A percentile compares a stretch with the other conserved stretches of the same genome.
Evolutionary conservation across 1,139 yeast species (phyloP).

Genomic region (Pichia kudriavzevii): DNA sequence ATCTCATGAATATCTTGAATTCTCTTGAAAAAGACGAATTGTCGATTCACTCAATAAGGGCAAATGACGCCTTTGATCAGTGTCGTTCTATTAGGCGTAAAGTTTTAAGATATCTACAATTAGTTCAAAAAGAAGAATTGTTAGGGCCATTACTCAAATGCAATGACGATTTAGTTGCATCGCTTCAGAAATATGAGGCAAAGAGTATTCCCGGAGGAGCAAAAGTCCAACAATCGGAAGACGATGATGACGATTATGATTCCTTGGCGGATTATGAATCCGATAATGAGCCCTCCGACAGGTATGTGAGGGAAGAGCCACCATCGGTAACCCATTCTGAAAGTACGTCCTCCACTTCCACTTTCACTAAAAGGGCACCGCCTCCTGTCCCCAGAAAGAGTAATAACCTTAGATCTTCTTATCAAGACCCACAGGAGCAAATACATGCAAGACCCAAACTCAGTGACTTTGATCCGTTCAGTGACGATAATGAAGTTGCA

Average conservation of each 20-base stretch:
- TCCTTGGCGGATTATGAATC: slow-evolving; percentile 29
- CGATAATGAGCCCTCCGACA: slow-evolving; percentile 21
- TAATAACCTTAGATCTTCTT: slow-evolving; percentile 5
- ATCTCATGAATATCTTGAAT: slow-evolving; percentile 58
- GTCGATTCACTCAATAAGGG: slow-evolving; percentile 56
- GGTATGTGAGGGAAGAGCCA: slow-evolving; percentile 5
- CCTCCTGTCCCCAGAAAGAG: slow-evolving; percentile 17
- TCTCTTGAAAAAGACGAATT: slow-evolving; percentile 43
- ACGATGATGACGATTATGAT: slow-evolving; percentile 30
- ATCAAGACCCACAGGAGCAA: neutral
- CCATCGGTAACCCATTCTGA: too few relatives aligned
- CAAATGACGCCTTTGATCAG: slow-evolving; percentile 56
- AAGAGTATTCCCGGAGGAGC: slow-evolving; percentile 37
- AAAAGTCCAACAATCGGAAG: slow-evolving; percentile 13
- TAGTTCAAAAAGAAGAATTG: slow-evolving; percentile 75
- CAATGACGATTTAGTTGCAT: slow-evolving; percentile 77
- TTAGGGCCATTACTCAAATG: slow-evolving; percentile 81
- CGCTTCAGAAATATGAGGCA: slow-evolving; percentile 63
- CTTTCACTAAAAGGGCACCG: slow-evolving; percentile 9
- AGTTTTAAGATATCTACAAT: slow-evolving; percentile 73
- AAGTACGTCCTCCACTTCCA: slow-evolving; percentile 1
- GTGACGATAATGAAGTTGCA: slow-evolving; percentile 17
- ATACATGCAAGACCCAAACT: neutral
- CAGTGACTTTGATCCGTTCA: slow-evolving; percentile 16
- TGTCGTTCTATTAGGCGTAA: slow-evolving; percentile 73